Evolutionary conservation across 2,329 filamentous ascomycete species (phyloP), one percentile per base, ranked within the genome.

Genomic region (Mariannaea sp.): DNA sequence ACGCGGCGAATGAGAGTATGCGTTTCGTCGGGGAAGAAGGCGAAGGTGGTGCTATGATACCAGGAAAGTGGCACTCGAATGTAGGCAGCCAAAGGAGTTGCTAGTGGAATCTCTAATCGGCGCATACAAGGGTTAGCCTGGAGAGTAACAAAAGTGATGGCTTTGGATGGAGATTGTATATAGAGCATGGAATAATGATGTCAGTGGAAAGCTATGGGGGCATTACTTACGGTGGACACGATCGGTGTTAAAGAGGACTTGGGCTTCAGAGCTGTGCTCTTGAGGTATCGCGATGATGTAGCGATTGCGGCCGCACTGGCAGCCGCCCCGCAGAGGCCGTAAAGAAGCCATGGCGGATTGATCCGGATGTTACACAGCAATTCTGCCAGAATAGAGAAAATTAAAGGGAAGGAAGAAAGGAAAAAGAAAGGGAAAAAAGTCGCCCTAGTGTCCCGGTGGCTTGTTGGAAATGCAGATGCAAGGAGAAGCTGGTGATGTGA

Each of bases 281-380:
- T 77, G 70, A 1, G 91, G 91, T 19, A 93, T 79, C 39, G 83
- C 74, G 61, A 96, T 84, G 53, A 85, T 79, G 74, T 96, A 96
- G 68, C 86, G 81, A 68, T 94, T 96, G 56, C 92, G 85, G 52
- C 92, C 91, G 71, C 92, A 97, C 47, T 88, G 86, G 76, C 92
- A 96, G 59, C 86, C 83, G 65, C 92, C 92, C 59, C 82, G 84
- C 52, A 96, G 80, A 32, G 80, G 80, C 56, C 81, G 75, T 52
- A 73, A 68, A 44, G 72, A 68, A 66, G 68, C 77, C 80, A 82
- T 83, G 49, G 59, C 73, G 42, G 55, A n/a, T 26, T 24, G 20
- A 10, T 35, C 17, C 43, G 40, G 14, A 45, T 20, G 40, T 20
- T 20, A 19, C 36, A n/a, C 4, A 6, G n/a, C 45, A 24, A 24